Evolutionary conservation across 2,329 filamentous ascomycete genomes (phyloP).

Genomic region (Penicillium glabrum): DNA sequence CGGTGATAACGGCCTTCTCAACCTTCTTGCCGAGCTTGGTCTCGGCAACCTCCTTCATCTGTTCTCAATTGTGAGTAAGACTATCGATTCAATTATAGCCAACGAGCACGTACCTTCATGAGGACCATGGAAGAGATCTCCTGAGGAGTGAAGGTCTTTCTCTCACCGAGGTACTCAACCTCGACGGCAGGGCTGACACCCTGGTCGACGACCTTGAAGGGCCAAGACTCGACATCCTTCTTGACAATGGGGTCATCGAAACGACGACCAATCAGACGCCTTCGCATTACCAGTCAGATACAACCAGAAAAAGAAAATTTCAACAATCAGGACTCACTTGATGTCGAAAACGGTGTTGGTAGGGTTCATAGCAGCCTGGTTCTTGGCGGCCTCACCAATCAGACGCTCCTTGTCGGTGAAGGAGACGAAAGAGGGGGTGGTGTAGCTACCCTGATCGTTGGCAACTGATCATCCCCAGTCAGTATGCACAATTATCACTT

Average conservation of each 20-base stretch:
- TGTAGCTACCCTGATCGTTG: conserved; percentile 99
- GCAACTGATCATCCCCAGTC: conserved; percentile 59
- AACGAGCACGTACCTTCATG: conserved; percentile 69
- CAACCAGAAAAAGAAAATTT: neutral
- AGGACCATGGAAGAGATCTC: conserved; percentile 99
- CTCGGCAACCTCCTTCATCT: conserved; percentile 99
- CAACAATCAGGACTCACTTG: conserved; percentile 68
- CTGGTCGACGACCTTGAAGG: conserved; percentile 95
- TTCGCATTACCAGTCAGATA: conserved; percentile 38
- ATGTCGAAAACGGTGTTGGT: conserved; percentile 98
- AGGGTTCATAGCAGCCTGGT: conserved; percentile 99
- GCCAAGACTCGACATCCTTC: conserved; percentile 99
- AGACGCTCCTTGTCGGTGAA: conserved; percentile 99
- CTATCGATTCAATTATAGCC: neutral
- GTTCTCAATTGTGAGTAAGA: neutral
- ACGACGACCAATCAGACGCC: conserved; percentile 95
- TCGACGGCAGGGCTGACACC: conserved; percentile 86
- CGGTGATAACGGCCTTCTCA: conserved; percentile 97
- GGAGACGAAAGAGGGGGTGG: conserved; percentile 97
- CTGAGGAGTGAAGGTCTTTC: conserved; percentile 94
- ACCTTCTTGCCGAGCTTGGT: conserved; percentile 98
- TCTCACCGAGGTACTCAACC: conserved; percentile 94
- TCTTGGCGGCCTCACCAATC: conserved; percentile 99
- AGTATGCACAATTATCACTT: conserved; percentile 7
- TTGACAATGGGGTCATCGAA: conserved; percentile 96